Percentiles rank a stretch among this genome's conserved stretches.
phyloP scores from a whole-genome alignment of 352 stramenopile genomes.

The Blastocystis sp. region DNA sequence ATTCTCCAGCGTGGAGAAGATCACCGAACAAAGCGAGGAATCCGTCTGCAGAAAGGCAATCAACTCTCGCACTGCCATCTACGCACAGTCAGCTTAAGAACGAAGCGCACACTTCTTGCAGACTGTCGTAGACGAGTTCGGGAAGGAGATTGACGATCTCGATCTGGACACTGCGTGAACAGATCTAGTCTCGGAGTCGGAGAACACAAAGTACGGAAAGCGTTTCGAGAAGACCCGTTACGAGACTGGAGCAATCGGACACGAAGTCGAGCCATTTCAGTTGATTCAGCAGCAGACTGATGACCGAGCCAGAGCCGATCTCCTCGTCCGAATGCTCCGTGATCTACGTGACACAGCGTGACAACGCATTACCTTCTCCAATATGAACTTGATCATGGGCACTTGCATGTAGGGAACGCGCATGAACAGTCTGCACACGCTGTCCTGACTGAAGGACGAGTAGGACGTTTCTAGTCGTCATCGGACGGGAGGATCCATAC shows the following conservation, averaged over 20 bases:
- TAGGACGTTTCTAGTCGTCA: constrained; percentile 11
- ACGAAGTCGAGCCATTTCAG: constrained; percentile 60
- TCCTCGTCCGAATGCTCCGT: constrained; percentile 67
- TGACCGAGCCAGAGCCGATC: background rate
- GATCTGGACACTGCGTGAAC: constrained; percentile 27
- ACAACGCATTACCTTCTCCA: background rate
- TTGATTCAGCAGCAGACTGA: constrained; percentile 31
- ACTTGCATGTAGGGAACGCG: constrained; percentile 16
- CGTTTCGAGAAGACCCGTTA: constrained; percentile 33
- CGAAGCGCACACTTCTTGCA: background rate
- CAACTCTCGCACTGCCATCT: constrained; percentile 44
- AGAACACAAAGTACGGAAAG: background rate
- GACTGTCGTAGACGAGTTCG: constrained; percentile 31
- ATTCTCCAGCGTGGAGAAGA: constrained; percentile 59
- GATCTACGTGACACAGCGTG: background rate
- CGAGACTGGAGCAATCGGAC: constrained; percentile 16
- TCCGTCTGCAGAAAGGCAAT: constrained; percentile 34
- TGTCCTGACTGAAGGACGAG: constrained; percentile 53
- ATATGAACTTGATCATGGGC: background rate
- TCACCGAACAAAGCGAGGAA: constrained; percentile 34
- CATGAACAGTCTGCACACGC: constrained; percentile 50
- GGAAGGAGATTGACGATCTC: constrained; percentile 53
- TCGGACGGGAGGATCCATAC: background rate
- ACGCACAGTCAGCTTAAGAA: background rate
- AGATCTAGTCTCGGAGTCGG: background rate